A percentile compares a stretch with the other conserved stretches of the same genome.
Evolutionary conservation across 1,284 basidiomycete species (phyloP).

Genomic region (Lignosus rhinocerotis): DNA sequence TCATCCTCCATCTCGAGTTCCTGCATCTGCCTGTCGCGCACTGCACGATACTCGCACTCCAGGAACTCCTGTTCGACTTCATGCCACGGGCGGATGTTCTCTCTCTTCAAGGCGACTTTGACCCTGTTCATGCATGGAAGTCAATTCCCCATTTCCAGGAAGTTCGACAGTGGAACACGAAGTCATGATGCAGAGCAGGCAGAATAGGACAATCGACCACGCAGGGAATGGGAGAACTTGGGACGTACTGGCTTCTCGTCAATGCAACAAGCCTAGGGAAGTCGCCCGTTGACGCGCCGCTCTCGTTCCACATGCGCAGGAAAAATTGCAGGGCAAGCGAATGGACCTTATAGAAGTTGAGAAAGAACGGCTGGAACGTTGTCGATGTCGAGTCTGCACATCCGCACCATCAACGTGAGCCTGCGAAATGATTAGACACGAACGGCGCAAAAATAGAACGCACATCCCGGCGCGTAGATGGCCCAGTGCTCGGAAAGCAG

Average conservation of each 20-base stretch:
- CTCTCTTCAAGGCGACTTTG: constrained; percentile 75
- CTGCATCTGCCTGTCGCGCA: constrained; percentile 92
- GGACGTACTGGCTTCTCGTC: constrained; percentile 81
- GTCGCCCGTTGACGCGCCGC: constrained; percentile 78
- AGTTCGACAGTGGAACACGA: neutral
- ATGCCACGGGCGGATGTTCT: constrained; percentile 81
- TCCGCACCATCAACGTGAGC: neutral
- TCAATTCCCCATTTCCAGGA: constrained; percentile 8
- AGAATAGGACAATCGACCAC: neutral
- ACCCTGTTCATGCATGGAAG: constrained; percentile 45
- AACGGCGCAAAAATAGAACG: constrained; percentile 29
- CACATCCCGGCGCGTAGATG: constrained; percentile 78
- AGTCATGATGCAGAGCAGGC: neutral
- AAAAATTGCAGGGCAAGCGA: constrained; percentile 86
- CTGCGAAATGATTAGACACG: neutral
- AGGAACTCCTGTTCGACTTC: constrained; percentile 86
- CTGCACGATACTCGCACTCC: constrained; percentile 83
- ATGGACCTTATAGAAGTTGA: constrained; percentile 87
- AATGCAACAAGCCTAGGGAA: constrained; percentile 83
- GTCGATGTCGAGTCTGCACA: constrained; percentile 74
- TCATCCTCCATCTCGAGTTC: constrained; percentile 93
- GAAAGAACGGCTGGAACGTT: constrained; percentile 87
- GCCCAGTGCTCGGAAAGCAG: constrained; percentile 87
- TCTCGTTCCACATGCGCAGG: constrained; percentile 94
- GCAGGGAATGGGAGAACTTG: neutral